Evolutionary conservation across 495 filamentous ascomycete species (phyloP).

Genomic region (Astrothelium macrocarpum): DNA sequence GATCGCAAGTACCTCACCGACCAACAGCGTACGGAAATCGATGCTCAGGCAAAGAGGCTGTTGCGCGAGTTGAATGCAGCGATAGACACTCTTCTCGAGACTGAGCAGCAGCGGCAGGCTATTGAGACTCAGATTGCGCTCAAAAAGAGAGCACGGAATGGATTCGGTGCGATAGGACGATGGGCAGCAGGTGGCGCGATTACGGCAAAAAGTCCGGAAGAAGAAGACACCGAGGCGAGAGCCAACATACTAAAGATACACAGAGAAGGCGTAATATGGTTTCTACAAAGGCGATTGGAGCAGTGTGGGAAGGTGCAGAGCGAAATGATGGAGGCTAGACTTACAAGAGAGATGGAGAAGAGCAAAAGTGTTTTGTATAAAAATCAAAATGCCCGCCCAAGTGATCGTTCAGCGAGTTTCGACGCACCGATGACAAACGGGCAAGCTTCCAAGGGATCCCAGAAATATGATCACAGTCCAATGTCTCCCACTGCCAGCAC

Average conservation of each 20-base stretch:
- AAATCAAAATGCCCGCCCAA: slow-evolving; percentile 3
- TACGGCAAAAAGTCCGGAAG: slow-evolving; percentile 48
- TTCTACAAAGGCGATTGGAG: slow-evolving; percentile 63
- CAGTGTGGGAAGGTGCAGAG: slow-evolving; percentile 66
- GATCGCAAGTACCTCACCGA: slow-evolving; percentile 40
- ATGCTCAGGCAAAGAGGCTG: slow-evolving; percentile 70
- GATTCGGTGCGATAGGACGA: slow-evolving; percentile 50
- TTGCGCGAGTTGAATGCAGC: slow-evolving; percentile 69
- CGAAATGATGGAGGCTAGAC: slow-evolving; percentile 80
- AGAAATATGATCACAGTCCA: not conserved
- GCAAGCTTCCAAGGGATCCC: not conserved
- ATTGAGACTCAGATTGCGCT: slow-evolving; percentile 55
- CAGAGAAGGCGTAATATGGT: slow-evolving; percentile 76
- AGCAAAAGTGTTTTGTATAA: slow-evolving; percentile 79
- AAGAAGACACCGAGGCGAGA: slow-evolving; percentile 58
- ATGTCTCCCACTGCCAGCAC: not conserved
- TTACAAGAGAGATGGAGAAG: slow-evolving; percentile 77
- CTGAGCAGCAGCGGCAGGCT: slow-evolving; percentile 69
- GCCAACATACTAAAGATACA: slow-evolving; percentile 50
- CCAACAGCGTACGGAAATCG: slow-evolving; percentile 52
- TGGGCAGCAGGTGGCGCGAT: slow-evolving; percentile 56
- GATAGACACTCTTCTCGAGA: slow-evolving; percentile 66
- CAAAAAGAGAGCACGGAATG: slow-evolving; percentile 51
- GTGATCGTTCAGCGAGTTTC: not conserved
- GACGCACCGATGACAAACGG: not conserved